Conservation (phyloP, 495 filamentous ascomycete genomes). For the Xylaria scruposa region DNA sequence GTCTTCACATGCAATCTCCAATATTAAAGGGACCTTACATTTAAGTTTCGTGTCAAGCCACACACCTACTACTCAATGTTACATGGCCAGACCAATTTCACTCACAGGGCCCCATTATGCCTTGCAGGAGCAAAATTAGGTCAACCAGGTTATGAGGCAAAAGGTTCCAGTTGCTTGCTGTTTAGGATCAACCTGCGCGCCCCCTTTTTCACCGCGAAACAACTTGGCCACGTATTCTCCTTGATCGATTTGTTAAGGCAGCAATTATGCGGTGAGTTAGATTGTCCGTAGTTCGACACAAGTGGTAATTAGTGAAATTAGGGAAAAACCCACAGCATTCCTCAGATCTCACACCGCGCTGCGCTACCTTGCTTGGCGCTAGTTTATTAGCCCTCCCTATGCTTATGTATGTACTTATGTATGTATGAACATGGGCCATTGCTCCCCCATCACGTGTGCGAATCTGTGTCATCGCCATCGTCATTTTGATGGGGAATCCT, state of each 20-base stretch:
- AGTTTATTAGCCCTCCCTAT: slow-evolving; percentile 8
- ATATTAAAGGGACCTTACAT: neutral
- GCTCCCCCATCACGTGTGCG: slow-evolving; percentile 20
- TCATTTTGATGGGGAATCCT: slow-evolving; percentile 9
- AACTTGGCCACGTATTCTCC: neutral
- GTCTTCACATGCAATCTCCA: neutral
- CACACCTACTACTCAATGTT: neutral
- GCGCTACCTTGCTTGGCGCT: neutral
- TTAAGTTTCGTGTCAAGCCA: neutral
- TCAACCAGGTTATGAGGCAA: neutral
- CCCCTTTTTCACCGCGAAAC: neutral
- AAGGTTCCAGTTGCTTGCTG: neutral
- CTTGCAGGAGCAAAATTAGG: neutral
- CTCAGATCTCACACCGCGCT: slow-evolving; percentile 8
- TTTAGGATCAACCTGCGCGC: neutral
- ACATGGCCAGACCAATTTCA: neutral
- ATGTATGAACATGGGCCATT: no score
- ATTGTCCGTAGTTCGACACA: neutral
- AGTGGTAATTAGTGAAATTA: slow-evolving; percentile 9
- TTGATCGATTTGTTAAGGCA: neutral
- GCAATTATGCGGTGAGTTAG: slow-evolving; percentile 7
- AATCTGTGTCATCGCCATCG: slow-evolving; percentile 10
- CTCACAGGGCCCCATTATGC: neutral
- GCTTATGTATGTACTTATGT: no score
- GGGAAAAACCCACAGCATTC: neutral